Evolutionary conservation across 176 grass and related monocot genomes (phyloP).

Genomic region (Aegilops sharonensis): DNA sequence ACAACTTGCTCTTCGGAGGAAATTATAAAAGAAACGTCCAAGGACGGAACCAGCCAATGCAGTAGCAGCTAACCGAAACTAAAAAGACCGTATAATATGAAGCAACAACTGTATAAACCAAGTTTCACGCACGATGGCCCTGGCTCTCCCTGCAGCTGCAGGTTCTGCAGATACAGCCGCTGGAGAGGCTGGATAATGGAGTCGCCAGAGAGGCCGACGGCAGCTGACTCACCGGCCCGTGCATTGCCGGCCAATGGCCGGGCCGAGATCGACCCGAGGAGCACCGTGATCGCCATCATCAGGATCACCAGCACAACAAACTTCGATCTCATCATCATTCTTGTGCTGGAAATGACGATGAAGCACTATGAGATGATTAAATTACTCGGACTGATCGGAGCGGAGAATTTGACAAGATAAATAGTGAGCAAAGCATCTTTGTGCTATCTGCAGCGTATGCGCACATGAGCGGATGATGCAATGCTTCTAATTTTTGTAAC

Average conservation of each 20-base stretch:
- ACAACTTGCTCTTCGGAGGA: no score
- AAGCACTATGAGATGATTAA: background rate
- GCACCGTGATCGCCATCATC: background rate
- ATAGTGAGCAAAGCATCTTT: no score
- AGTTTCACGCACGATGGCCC: constrained; percentile 4
- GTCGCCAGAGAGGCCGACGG: background rate
- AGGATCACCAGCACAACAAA: background rate
- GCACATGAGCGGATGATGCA: no score
- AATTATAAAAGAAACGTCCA: no score
- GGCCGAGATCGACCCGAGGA: constrained; percentile 26
- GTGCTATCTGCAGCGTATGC: no score
- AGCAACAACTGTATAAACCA: background rate
- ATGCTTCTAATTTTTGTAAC: no score
- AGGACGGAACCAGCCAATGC: background rate
- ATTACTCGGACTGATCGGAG: no score
- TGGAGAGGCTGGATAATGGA: constrained; percentile 27
- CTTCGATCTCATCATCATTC: background rate
- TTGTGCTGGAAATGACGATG: background rate
- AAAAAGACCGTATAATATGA: background rate
- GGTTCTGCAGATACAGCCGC: constrained; percentile 38
- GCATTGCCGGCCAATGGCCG: constrained; percentile 1
- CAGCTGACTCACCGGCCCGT: background rate
- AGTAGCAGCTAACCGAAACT: background rate
- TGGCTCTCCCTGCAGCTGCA: background rate
- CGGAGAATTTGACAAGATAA: no score